Evolutionary conservation across 192 early-diverging fungal species (phyloP), one percentile per base, ranked within the genome.

Genomic region (Umbelopsis vinacea): DNA sequence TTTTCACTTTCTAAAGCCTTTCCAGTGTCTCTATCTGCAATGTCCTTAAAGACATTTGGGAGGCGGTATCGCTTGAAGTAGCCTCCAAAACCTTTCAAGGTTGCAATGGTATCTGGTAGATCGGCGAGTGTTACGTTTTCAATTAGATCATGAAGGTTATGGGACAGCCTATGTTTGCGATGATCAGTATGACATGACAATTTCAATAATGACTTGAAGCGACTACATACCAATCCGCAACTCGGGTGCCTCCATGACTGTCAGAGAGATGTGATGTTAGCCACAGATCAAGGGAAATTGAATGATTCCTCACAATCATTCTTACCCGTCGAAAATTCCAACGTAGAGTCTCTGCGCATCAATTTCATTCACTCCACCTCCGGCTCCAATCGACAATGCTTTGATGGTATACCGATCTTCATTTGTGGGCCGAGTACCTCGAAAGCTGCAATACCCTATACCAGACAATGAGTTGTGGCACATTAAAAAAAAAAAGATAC

Each of bases 271-370:
- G 14, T 24, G 10, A 52, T 0, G 5, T 43, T 26, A 40, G 48
- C 46, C 23, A 17, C 40, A 45, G 23, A 29, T 29, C 24, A 73
- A 52, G 46, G 33, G 52, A 43, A 71, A 45, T 40, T 21, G 23
- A 68, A 35, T 6, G 40, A 15, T 53, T 17, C n/a, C 40, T 33
- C 3, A 24, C 68, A 1, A 29, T 23, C 43, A 29, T 8, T 68
- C 68, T 66, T 75, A 85, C 82, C 85, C 87, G 52, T 89, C 88
- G 81, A 87, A 89, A 40, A 89, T 79, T 33, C 81, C 85, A 77
- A 86, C 78, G 74, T 87, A 89, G 43, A 83, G 48, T 21, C 74
- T 52, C 12, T 70, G 46, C 1, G 50, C 38, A 63, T 80, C 54
- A n/a, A 46, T 48, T 37, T 72, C 38, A 52, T 68, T 76, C 8